Percentiles rank a stretch among this genome's conserved stretches.
Conservation (phyloP, 208 protist genomes). For the Crithidia sp. region DNA sequence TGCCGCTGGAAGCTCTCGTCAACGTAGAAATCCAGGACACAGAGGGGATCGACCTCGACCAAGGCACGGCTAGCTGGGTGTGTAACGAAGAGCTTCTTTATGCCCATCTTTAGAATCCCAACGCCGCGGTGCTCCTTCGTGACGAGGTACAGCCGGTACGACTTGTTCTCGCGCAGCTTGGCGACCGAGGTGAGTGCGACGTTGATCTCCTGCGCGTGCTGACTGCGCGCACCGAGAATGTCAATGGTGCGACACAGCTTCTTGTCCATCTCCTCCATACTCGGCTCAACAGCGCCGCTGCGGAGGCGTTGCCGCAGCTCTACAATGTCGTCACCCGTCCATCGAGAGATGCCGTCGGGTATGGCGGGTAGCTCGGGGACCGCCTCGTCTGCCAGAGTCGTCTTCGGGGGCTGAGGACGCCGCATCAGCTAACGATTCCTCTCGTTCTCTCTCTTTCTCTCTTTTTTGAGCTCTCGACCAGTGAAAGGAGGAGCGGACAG, state of each 20-base stretch:
- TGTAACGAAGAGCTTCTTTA: conserved; percentile 90
- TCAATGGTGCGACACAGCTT: conserved; percentile 78
- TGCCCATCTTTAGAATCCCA: conserved; percentile 91
- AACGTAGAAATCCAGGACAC: conserved; percentile 95
- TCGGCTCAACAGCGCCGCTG: conserved; percentile 16
- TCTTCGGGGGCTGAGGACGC: not conserved
- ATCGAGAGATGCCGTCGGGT: conserved; percentile 61
- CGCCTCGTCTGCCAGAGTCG: conserved; percentile 19
- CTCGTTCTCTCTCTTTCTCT: not conserved
- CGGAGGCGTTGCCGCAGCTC: conserved; percentile 25
- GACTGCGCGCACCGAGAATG: conserved; percentile 67
- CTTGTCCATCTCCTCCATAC: conserved; percentile 26
- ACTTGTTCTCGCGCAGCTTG: conserved; percentile 56
- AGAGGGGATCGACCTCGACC: conserved; percentile 92
- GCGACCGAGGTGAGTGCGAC: conserved; percentile 64
- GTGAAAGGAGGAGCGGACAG: no score
- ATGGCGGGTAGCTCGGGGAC: conserved; percentile 39
- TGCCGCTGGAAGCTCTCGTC: conserved; percentile 81
- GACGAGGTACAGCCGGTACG: conserved; percentile 75
- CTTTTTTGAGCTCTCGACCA: not conserved
- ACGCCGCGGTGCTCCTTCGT: conserved; percentile 55
- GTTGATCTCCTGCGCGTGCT: conserved; percentile 62
- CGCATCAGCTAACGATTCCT: conserved; percentile 5
- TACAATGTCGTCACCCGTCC: conserved; percentile 55
- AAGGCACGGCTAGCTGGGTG: conserved; percentile 46